A percentile compares a stretch with the other conserved stretches of the same genome.
Conservation (phyloP, 148 eudicot species). For the Oxyria digyna region DNA sequence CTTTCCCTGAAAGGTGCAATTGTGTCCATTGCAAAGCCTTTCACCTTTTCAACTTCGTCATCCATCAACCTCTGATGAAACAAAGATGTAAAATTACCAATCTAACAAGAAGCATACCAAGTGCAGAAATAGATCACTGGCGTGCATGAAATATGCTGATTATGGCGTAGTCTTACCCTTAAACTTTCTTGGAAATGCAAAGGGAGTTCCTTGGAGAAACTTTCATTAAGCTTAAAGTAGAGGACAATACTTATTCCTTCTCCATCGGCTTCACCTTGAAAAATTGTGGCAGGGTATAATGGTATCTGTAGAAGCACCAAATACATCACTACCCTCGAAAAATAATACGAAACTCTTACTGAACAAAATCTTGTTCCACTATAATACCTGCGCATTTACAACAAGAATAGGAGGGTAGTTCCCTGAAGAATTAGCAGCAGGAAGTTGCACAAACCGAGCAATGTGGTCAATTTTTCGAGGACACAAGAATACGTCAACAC, state of each 20-base stretch:
- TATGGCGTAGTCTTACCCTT: slow-evolving; percentile 29
- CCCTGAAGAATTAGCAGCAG: slow-evolving; percentile 31
- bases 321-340: not conserved
- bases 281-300: slow-evolving; percentile 65
- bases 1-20: slow-evolving; percentile 63
- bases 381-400: slow-evolving; percentile 64
- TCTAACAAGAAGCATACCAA: not conserved
- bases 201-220: slow-evolving; percentile 48
- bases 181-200: slow-evolving; percentile 60
- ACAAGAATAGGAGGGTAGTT: slow-evolving; percentile 51
- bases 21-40: slow-evolving; percentile 60
- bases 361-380: not conserved
- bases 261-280: slow-evolving; percentile 64
- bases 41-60: slow-evolving; percentile 75
- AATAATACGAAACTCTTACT: not conserved
- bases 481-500: slow-evolving; percentile 62
- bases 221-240: slow-evolving; percentile 67
- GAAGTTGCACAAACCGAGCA: slow-evolving; percentile 78
- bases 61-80: slow-evolving; percentile 51
- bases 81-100: not conserved
- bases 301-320: slow-evolving; percentile 38
- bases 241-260: slow-evolving; percentile 86
- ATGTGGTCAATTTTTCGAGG: slow-evolving; percentile 67
- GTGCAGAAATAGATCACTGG: too few species aligned
- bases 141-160: too few species aligned